Evolutionary conservation across 2,329 filamentous ascomycete species (phyloP), one percentile per base, ranked within the genome.

Genomic region (Biscogniauxia mediterranea): DNA sequence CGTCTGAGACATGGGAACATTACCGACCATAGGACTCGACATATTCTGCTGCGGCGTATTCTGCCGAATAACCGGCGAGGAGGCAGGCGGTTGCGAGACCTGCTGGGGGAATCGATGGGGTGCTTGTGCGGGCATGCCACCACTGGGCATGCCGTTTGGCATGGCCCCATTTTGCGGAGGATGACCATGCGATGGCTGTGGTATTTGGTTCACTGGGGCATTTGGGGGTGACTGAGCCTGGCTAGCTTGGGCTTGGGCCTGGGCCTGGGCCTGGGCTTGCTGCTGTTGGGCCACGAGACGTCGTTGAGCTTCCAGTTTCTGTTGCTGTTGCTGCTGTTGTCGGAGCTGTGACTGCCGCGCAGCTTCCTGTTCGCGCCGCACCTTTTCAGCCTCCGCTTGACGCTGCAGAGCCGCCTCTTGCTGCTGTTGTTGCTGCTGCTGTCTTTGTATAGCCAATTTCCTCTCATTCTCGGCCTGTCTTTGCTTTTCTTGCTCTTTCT

Each of bases 401-500:
- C 38, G 38, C 6, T 9, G 13, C 38, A 46, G 2, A n/a, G 38
- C 38, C 13, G 6, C 6, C 38, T 46, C 38, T 50, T 75, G 68
- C 5, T 68, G 69, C 54, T 88, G 83, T 38, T 76, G 69, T 3
- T 68, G 70, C 17, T 80, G 76, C 60, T 80, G 76, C 38, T 79
- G 76, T 59, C 73, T 82, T 69, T 76, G 77, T 60, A 75, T 74
- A 58, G 76, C 77, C 11, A 86, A 73, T 64, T 83, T 81, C 57
- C 82, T 81, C 65, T 85, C 83, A 54, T 84, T 83, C 63, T 88
- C 85, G 19, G 82, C 81, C 61, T 89, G 85, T 66, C 88, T 85
- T 58, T 86, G 80, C 75, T 92, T 92, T 70, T 95, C 91, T 61
- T 89, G 86, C 62, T 90, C 89, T 66, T 88, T 88, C 71, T 88